Base-by-base conservation (phyloP, 2,329 filamentous ascomycete genomes). In the Phyllosticta citriasiana region DNA sequence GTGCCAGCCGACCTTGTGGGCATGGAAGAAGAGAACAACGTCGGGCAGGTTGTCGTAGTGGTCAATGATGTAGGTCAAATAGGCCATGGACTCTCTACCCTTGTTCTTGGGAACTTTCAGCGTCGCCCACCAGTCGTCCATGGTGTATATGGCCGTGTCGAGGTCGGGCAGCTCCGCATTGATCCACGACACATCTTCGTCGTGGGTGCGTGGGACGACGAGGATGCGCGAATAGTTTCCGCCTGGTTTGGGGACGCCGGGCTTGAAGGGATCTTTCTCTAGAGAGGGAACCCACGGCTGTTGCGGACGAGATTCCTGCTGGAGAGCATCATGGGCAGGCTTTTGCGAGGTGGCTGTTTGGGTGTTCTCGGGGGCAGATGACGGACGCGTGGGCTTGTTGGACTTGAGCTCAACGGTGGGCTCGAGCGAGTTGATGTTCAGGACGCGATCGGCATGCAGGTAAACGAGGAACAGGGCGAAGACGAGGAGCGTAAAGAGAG, bases 61-160 rank as follows among this genome's bases (percentile, higher is more conserved):
- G 64, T 86, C 82, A 68, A 86, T 83, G 63, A 86, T 80, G 70
- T 83, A 86, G 53, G 81, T 82, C 55, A 86, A 74, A 69, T 86
- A 86, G 54, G 73, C 76, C 78, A 86, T 85, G 25, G 82, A 81
- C 70, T 87, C 84, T 66, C 83, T 79, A 53, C 84, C 84, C 67
- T 85, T 84, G 64, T 86, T 84, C 66, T 77, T 78, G 5, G 81
- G 80, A 0, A 81, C 75, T 65, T 81, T 80, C 22, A 81, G 67
- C 25, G 76, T 72, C 6, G 81, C 77, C 51, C 57, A 53, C 2
- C 76, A 76, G 63, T 83, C 80, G 65, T 84, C 78, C 30, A 80
- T 80, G 55, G 80, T 75, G 65, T 84, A 84, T 12, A 82, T 69
- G 10, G 78, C 76, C 10, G 74, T 68, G 24, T 71, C 69, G 52